Conservation (phyloP, 805 yeast genomes). For the Yarrowia osloensis region DNA sequence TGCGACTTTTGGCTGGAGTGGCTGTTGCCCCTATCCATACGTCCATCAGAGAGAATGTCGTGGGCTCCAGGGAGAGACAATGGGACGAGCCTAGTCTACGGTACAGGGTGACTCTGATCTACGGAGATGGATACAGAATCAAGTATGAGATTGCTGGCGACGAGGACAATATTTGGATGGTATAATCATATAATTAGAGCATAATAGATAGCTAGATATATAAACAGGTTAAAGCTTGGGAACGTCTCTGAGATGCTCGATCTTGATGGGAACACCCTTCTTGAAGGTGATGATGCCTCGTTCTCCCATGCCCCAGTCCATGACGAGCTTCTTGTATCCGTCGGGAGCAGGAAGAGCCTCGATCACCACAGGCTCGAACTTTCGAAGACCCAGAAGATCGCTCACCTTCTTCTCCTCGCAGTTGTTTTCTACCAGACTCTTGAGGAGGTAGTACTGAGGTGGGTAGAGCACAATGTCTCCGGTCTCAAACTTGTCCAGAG, state of each 20-base stretch:
- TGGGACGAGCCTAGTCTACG: conserved; percentile 17
- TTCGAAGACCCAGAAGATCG: conserved; percentile 31
- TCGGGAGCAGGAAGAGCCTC: conserved; percentile 32
- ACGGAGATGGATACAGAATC: conserved; percentile 8
- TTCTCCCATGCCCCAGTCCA: conserved; percentile 40
- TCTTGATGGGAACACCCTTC: conserved; percentile 16
- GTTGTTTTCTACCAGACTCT: conserved; percentile 31
- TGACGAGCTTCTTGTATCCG: conserved; percentile 17
- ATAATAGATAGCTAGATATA: not conserved
- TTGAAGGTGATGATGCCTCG: conserved; percentile 33
- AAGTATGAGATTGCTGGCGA: conserved; percentile 17
- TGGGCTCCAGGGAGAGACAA: not conserved
- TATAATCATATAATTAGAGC: not conserved
- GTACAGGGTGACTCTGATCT: conserved; percentile 12
- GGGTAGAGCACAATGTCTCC: conserved; percentile 39
- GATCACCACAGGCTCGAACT: conserved; percentile 36
- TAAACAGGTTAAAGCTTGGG: not conserved
- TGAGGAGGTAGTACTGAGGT: conserved; percentile 41
- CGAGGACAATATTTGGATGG: conserved; percentile 12
- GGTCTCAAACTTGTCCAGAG: conserved; percentile 34
- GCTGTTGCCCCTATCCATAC: conserved; percentile 8
- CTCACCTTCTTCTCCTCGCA: conserved; percentile 31
- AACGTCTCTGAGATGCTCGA: not conserved
- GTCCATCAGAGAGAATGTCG: not conserved
- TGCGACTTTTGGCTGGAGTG: conserved; percentile 12